These are phyloP conservation scores for Plasmopara muralis DNA, from an alignment of 352 stramenopile species.

Conservation along the genomic window DNA sequence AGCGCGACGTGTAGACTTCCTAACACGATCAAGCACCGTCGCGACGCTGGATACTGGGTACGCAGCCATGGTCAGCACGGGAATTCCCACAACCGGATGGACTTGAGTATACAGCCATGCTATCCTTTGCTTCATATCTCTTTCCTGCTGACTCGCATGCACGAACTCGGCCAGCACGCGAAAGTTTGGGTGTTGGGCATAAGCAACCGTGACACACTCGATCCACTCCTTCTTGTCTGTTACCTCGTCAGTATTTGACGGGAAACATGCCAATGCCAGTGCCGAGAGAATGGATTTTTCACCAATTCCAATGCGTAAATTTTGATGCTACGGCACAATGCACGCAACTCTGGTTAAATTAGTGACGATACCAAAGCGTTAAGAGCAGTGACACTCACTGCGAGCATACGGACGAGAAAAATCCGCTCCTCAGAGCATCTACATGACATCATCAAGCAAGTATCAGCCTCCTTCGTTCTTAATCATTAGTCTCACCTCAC, in stretches of 20 bases:
- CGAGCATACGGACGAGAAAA: constrained; percentile 65
- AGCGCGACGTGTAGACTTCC: constrained; percentile 25
- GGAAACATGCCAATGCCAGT: constrained; percentile 39
- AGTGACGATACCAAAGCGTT: background rate
- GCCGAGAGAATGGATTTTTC: constrained; percentile 74
- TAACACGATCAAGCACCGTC: constrained; percentile 38
- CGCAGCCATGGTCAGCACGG: constrained; percentile 74
- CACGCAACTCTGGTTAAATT: constrained; percentile 6
- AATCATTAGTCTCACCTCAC: background rate
- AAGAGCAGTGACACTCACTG: constrained; percentile 31
- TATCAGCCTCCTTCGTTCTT: too few relatives aligned
- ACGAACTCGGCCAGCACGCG: constrained; percentile 40
- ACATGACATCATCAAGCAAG: background rate
- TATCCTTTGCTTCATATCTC: constrained; percentile 18
- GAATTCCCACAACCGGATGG: constrained; percentile 38
- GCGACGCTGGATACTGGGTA: constrained; percentile 63
- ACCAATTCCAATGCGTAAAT: constrained; percentile 71
- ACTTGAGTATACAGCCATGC: constrained; percentile 31
- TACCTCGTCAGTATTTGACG: background rate
- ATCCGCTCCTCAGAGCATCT: constrained; percentile 53
- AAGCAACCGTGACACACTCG: constrained; percentile 56
- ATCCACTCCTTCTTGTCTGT: constrained; percentile 37
- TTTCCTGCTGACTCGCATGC: constrained; percentile 21
- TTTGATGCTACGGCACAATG: constrained; percentile 54
- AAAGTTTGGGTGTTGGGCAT: constrained; percentile 67